Conservation (phyloP, 176 grass and related monocot species). For the Raddia guianensis region DNA sequence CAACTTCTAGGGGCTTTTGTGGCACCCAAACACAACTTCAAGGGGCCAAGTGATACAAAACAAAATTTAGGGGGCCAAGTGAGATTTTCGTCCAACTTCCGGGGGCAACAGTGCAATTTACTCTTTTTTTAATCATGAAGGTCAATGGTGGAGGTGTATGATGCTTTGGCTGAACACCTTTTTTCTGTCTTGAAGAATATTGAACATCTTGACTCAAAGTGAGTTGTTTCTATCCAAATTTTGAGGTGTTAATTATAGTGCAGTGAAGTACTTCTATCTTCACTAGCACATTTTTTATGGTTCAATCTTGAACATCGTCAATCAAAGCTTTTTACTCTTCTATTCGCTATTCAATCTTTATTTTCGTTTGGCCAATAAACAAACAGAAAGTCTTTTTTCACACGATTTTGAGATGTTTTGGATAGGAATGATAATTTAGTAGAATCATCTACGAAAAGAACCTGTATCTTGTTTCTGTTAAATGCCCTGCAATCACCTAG, state of each 20-base stretch:
- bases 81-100: too few species aligned
- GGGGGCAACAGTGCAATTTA: too few species aligned
- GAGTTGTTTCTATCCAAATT: constrained; percentile 30
- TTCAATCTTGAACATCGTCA: constrained; percentile 18
- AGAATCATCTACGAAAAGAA: neutral
- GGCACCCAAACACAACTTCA: too few species aligned
- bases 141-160: constrained; percentile 88
- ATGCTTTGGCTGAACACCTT: constrained; percentile 72
- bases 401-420: neutral
- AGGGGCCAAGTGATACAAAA: too few species aligned
- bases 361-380: constrained; percentile 11
- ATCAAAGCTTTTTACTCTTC: neutral
- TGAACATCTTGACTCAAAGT: constrained; percentile 72
- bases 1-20: too few species aligned
- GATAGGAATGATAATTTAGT: constrained; percentile 2
- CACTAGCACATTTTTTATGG: neutral
- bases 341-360: constrained; percentile 1
- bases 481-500: neutral
- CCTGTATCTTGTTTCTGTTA: constrained; percentile 6
- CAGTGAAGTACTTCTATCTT: neutral
- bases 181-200: constrained; percentile 53
- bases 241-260: neutral
- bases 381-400: neutral
- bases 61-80: too few species aligned
- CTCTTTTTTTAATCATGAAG: constrained; percentile 47